Conservation (phyloP, 805 yeast genomes). For the Dipodascus albidus region DNA sequence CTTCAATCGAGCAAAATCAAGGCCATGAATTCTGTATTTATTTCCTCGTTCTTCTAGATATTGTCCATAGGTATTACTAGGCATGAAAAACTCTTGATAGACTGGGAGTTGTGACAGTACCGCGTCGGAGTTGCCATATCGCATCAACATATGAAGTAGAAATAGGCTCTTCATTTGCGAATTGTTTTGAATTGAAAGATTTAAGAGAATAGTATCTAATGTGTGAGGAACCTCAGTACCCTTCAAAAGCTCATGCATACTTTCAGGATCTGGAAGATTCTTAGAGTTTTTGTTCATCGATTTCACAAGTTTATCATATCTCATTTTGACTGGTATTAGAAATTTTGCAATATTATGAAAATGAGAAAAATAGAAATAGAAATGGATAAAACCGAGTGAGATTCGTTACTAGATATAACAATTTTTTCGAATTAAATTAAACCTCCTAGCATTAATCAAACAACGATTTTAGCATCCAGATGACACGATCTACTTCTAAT, state of each 20-base stretch:
- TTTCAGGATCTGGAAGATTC: not conserved
- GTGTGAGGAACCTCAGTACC: not conserved
- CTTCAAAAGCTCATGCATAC: not conserved
- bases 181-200: not conserved
- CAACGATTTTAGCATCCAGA: too few relatives aligned
- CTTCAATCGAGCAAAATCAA: not conserved
- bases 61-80: not conserved
- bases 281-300: not conserved
- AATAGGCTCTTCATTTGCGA: not conserved
- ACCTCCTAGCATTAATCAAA: too few relatives aligned
- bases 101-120: not conserved
- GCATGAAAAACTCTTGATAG: not conserved
- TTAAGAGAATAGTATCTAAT: not conserved
- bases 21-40: not conserved
- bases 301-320: not conserved
- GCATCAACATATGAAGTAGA: not conserved
- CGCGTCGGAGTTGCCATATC: not conserved
- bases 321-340: not conserved
- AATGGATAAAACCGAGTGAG: too few relatives aligned
- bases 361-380: not conserved
- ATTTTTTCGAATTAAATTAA: too few relatives aligned
- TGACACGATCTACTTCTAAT: too few relatives aligned
- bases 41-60: not conserved
- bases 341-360: not conserved
- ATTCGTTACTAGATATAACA: too few relatives aligned